Base-by-base conservation (phyloP, 139 green algal genomes). In the Micromonas commoda region DNA sequence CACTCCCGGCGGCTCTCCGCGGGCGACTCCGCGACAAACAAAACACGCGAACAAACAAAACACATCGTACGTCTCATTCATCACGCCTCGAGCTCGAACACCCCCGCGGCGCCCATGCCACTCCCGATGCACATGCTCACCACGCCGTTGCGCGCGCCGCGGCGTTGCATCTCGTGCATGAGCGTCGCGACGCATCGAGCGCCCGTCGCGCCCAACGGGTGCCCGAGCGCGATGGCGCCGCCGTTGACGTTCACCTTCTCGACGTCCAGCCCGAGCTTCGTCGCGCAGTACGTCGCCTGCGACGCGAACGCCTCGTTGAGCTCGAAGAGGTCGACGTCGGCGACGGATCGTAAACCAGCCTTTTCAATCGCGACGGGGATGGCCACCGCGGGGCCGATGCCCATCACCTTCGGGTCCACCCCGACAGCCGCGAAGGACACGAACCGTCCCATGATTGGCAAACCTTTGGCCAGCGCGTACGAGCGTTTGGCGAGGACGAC, bases 101-200 rank as follows among this genome's bases (percentile, higher is more conserved):
- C 77, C n/a, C 65, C 82, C 21, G 83, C 83, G 33, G 77, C 82
- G 23, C 82, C 82, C 77, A 83, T 83, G 21, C 82, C 94, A 26
- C 78, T 90, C 60, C 95, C 95, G 74, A 99, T 98, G 90, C 95
- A 99, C 95, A 99, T 99, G 53, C 87, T 94, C 13, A 99, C 92
- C 0, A 99, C 88, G 35, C 95, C 95, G 83, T 96, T 98, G 54
- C 93, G 88, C 31, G 86, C 86, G 35, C 95, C 94, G 5, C 93
- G 85, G 29, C 89, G 83, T 38, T 82, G 73, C 93, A 99, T 97
- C 85, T 99, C 95, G 57, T 97, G 90, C 79, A 98, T 85, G 72
- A 99, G 89, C 29, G 94, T 98, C 57, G 94, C 95, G 2, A 93
- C 94, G 86, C 90, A 91, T 32, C 92, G 85, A 38, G 85, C 85